These are phyloP conservation scores for Berberis vulgaris DNA, from an alignment of 164 flowering plant species.

Conservation along the genomic window DNA sequence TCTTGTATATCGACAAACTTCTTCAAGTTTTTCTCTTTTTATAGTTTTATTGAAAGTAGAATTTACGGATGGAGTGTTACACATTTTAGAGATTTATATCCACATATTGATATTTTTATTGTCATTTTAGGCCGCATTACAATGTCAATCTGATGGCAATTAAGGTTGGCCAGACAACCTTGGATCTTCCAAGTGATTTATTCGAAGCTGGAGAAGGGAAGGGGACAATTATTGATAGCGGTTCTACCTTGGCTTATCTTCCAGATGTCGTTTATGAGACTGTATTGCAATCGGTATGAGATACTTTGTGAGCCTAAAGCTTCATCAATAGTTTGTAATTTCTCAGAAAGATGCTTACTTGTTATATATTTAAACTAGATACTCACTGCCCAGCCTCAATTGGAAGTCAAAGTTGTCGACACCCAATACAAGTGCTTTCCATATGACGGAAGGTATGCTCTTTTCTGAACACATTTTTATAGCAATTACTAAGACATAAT, in stretches of 20 bases:
- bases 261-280: conserved; percentile 44
- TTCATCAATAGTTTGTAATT: background rate
- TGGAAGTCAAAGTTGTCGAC: conserved; percentile 39
- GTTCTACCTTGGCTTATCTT: conserved; percentile 89
- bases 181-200: conserved; percentile 59
- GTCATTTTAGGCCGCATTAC: conserved; percentile 71
- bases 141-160: conserved; percentile 64
- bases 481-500: background rate
- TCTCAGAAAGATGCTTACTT: conserved; percentile 3
- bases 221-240: conserved; percentile 87
- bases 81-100: too few relatives aligned
- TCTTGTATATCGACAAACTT: too few relatives aligned
- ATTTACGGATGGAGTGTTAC: too few relatives aligned
- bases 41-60: too few relatives aligned
- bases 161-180: conserved; percentile 58
- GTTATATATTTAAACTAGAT: conserved; percentile 24
- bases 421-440: conserved; percentile 57
- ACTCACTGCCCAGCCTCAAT: conserved; percentile 31
- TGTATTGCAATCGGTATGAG: conserved; percentile 33
- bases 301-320: background rate
- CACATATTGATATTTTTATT: background rate
- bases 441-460: conserved; percentile 46
- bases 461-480: background rate
- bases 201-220: conserved; percentile 37
- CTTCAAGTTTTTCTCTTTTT: too few relatives aligned